Percentiles rank a stretch among this genome's conserved stretches.
Evolutionary conservation across 768 basidiomycete species (phyloP).

Genomic region (Grammothele lineata): DNA sequence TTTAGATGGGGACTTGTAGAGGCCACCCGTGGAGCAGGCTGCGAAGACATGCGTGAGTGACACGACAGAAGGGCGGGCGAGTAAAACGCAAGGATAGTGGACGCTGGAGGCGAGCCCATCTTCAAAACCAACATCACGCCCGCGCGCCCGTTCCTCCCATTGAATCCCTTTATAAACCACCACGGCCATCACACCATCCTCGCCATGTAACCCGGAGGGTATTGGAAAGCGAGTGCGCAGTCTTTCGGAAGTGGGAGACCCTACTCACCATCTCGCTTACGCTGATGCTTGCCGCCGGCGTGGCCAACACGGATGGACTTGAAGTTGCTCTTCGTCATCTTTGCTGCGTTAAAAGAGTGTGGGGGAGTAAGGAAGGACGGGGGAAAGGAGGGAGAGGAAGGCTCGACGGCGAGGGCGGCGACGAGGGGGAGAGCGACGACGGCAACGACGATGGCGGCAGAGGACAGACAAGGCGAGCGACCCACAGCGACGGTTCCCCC

Average conservation of each 20-base stretch:
- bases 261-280: conserved; percentile 18
- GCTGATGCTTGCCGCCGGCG: conserved; percentile 6
- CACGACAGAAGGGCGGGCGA: not conserved
- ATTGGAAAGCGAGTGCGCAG: too few relatives aligned
- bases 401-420: conserved; percentile 11
- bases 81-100: not conserved
- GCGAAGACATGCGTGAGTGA: not conserved
- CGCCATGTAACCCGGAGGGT: too few relatives aligned
- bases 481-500: too few relatives aligned
- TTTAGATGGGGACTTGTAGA: conserved; percentile 54
- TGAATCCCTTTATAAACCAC: too few relatives aligned
- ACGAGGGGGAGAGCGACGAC: not conserved
- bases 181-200: too few relatives aligned
- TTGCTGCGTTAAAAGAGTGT: conserved; percentile 11
- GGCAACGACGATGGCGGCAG: conserved; percentile 3
- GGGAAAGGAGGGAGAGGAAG: not conserved
- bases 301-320: conserved; percentile 15
- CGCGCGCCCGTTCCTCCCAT: too few relatives aligned
- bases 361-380: conserved; percentile 3
- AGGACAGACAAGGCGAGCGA: too few relatives aligned
- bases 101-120: not conserved
- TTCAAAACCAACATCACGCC: not conserved
- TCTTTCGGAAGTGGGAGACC: too few relatives aligned
- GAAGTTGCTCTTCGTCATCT: conserved; percentile 13
- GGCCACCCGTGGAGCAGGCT: conserved; percentile 55